phyloP scores from a whole-genome alignment of 331 rosid genomes.

The Rhamnella rubrinervis region DNA sequence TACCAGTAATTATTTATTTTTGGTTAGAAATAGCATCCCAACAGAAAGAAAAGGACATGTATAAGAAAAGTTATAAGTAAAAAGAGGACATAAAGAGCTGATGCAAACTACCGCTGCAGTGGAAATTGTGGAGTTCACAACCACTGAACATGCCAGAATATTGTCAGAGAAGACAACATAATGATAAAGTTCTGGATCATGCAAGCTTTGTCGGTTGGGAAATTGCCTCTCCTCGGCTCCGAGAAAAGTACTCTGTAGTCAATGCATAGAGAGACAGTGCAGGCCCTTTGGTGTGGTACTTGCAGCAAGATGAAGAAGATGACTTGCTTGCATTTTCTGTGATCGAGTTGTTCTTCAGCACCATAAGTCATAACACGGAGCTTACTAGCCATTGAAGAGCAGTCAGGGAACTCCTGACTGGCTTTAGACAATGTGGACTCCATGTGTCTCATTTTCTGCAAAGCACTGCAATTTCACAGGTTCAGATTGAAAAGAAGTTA shows the following conservation, averaged over 20 bases:
- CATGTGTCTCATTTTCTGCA: slow-evolving; percentile 89
- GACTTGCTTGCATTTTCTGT: slow-evolving; percentile 53
- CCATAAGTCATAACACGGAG: slow-evolving; percentile 80
- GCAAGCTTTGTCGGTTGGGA: slow-evolving; percentile 58
- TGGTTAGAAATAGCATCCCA: neutral
- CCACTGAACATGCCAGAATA: slow-evolving; percentile 87
- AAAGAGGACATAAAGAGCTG: neutral
- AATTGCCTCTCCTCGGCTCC: slow-evolving; percentile 57
- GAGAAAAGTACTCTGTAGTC: slow-evolving; percentile 74
- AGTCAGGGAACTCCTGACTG: slow-evolving; percentile 65
- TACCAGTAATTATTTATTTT: no score
- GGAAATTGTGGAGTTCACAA: slow-evolving; percentile 85
- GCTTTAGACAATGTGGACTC: slow-evolving; percentile 83
- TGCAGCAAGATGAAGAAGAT: slow-evolving; percentile 76
- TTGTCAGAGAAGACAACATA: slow-evolving; percentile 96
- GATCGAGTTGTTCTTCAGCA: slow-evolving; percentile 68
- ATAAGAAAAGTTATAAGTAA: neutral
- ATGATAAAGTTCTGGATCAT: slow-evolving; percentile 66
- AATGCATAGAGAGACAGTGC: slow-evolving; percentile 95
- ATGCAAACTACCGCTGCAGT: slow-evolving; percentile 59
- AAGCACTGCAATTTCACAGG: slow-evolving; percentile 73
- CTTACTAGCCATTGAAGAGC: slow-evolving; percentile 70
- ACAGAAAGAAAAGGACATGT: neutral
- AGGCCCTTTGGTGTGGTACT: slow-evolving; percentile 84
- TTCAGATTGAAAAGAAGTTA: slow-evolving; percentile 36